A percentile compares a stretch with the other conserved stretches of the same genome.
Conservation (phyloP, 1,284 basidiomycete genomes). For the Apiotrichum veenhuisii region DNA sequence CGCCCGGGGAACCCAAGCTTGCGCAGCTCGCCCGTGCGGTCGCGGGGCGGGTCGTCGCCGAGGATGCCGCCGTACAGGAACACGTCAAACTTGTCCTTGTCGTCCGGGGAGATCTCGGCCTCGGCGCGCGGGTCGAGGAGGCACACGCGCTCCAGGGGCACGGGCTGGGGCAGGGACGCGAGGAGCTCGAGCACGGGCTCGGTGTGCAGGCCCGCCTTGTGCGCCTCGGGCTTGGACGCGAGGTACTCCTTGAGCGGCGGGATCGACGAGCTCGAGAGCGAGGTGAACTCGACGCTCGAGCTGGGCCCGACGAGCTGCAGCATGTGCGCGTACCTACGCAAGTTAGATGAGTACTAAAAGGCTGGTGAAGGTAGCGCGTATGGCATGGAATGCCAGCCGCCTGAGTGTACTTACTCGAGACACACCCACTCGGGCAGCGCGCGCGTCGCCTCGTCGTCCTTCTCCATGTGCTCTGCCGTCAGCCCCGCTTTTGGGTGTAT, state of each 20-base stretch:
- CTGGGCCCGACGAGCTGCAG: conserved; percentile 63
- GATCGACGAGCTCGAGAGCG: conserved; percentile 68
- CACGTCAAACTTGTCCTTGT: conserved; percentile 70
- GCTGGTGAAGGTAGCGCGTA: conserved; percentile 38
- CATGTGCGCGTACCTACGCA: conserved; percentile 62
- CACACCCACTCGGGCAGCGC: conserved; percentile 77
- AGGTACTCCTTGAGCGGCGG: conserved; percentile 58
- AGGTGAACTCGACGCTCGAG: conserved; percentile 73
- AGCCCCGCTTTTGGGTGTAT: not conserved
- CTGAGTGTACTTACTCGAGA: conserved; percentile 64
- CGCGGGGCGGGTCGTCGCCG: conserved; percentile 48
- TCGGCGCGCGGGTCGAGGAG: conserved; percentile 82
- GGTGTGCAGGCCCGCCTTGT: conserved; percentile 60
- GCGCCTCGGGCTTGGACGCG: conserved; percentile 22
- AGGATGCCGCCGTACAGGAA: conserved; percentile 73
- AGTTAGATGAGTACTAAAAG: not conserved
- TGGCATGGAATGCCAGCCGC: not conserved
- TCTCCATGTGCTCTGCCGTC: conserved; percentile 84
- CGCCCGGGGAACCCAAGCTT: conserved; percentile 78
- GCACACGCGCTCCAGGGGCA: conserved; percentile 66
- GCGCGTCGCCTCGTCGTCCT: conserved; percentile 71
- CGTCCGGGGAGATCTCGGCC: conserved; percentile 64
- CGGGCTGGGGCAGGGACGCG: conserved; percentile 47
- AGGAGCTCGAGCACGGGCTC: conserved; percentile 66
- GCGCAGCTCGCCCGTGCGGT: conserved; percentile 75